Base-by-base conservation (phyloP, 139 green algal genomes). In the Limnomonas spitsbergensis region DNA sequence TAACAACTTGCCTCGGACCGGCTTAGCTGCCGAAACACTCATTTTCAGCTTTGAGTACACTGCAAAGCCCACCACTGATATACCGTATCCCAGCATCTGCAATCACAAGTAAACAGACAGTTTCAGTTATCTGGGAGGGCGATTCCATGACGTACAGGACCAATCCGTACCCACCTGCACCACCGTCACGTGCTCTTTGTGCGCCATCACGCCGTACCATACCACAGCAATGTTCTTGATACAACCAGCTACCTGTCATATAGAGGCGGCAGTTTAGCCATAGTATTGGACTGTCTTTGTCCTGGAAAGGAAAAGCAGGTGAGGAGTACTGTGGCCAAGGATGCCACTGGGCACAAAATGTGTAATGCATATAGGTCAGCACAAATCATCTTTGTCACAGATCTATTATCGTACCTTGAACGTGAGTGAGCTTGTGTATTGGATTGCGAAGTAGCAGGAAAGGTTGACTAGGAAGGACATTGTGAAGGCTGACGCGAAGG, bases 171-270 rank as follows among this genome's bases (percentile, higher is more conserved):
- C 35, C 26, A 86, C 20, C 53, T 90, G 79, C 38, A 61, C 7
- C 2, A 27, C 0, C 6, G 80, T 79, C 32, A 91, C 78, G 2
- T 36, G n/a, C 72, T 92, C 85, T 0, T 80, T 79, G 38, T 87
- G 54, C 26, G 80, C 56, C 4, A 81, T 53, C 1, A 89, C 77
- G 2, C 80, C 84, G 37, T 84, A 82, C 80, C 38, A 83, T 20
- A 93, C 83, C 1, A 93, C 86, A 3, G 79, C 70, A 26, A 88
- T 37, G 71, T 93, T 94, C 80, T 93, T 93, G n/a, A 90, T 31
- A 66, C 83, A 91, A 7, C 85, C 85, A 24, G 83, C 83, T 42
- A 86, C 75, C 73, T 79, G 73, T n/a, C 9, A 61, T 4, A 36
- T n/a, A n/a, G 14, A n/a, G n/a, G n/a, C n/a, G n/a, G n/a, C n/a